phyloP scores from a whole-genome alignment of 495 filamentous ascomycete genomes.

The Hyaloscypha variabilis region DNA sequence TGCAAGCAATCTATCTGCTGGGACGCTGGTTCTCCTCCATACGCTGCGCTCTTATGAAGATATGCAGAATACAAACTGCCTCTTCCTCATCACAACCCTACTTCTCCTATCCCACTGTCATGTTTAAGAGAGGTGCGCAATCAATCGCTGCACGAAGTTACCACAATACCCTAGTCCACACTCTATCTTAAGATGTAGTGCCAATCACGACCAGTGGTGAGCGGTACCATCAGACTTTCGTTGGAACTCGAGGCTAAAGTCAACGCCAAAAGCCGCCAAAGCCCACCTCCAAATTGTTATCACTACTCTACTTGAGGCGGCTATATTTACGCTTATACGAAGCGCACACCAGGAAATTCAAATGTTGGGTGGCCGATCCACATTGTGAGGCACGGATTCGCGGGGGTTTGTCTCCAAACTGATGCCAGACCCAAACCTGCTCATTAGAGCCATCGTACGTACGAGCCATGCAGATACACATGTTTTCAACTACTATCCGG shows the following conservation, averaged over 20 bases:
- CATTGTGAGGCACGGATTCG: neutral
- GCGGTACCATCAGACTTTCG: neutral
- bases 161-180: neutral
- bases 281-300: neutral
- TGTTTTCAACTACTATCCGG: neutral
- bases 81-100: neutral
- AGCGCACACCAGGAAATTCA: neutral
- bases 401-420: slow-evolving; percentile 2
- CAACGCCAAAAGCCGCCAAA: neutral
- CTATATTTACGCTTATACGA: slow-evolving; percentile 14
- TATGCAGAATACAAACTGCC: neutral
- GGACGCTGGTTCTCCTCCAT: neutral
- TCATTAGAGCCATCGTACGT: neutral
- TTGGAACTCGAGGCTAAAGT: slow-evolving; percentile 10
- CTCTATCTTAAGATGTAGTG: neutral
- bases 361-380: neutral
- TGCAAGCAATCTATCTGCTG: neutral
- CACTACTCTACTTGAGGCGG: slow-evolving; percentile 19
- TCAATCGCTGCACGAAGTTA: neutral
- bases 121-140: neutral
- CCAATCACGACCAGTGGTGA: neutral
- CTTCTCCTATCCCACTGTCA: neutral
- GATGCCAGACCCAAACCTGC: neutral
- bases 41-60: neutral
- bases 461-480: neutral